Conservation (phyloP, 768 basidiomycete species). For the Chalciporus pseudorubinellus region DNA sequence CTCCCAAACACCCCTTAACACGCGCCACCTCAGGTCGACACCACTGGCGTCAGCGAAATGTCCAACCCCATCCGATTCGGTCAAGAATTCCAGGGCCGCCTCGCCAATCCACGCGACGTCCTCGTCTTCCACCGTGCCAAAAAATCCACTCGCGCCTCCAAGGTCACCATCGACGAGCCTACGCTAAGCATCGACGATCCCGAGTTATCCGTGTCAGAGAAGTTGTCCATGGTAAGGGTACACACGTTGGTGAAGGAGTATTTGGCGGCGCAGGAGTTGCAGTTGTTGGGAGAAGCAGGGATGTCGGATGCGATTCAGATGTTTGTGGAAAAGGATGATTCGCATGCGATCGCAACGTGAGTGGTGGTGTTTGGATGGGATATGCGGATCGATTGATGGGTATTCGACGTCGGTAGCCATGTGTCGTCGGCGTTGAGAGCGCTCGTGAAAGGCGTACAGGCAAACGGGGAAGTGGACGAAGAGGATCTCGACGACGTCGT, state of each 20-base stretch:
- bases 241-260: constrained; percentile 90
- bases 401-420: constrained; percentile 50
- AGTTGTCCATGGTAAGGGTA: constrained; percentile 78
- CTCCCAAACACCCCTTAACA: background rate
- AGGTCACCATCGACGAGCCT: constrained; percentile 72
- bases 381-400: background rate
- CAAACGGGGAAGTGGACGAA: constrained; percentile 66
- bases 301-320: constrained; percentile 94
- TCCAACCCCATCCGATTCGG: constrained; percentile 97
- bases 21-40: constrained; percentile 64
- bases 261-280: constrained; percentile 87
- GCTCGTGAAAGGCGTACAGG: constrained; percentile 66
- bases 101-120: constrained; percentile 94
- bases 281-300: constrained; percentile 83
- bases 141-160: constrained; percentile 43
- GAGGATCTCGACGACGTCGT: constrained; percentile 75
- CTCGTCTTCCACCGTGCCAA: constrained; percentile 87
- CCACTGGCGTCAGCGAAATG: constrained; percentile 85
- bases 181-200: constrained; percentile 81
- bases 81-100: constrained; percentile 84
- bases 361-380: constrained; percentile 28
- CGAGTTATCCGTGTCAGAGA: constrained; percentile 62
- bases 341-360: constrained; percentile 84
- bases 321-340: constrained; percentile 97
- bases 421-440: constrained; percentile 56